Percentiles rank a stretch among this genome's conserved stretches.
phyloP scores from a whole-genome alignment of 345 rosid genomes.

The Eutrema heterophyllum region DNA sequence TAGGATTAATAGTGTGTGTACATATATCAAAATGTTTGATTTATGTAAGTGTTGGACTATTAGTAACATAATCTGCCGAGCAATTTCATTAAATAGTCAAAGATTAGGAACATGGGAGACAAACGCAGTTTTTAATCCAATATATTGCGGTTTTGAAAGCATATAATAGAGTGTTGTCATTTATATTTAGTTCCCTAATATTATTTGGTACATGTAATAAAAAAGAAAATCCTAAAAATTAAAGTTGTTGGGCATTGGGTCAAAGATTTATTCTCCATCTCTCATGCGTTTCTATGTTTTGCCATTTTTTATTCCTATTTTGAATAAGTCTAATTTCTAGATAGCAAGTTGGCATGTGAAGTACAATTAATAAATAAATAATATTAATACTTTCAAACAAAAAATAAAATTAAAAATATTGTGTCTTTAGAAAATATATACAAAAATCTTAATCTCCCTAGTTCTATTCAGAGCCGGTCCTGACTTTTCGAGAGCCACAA shows the following conservation, averaged over 20 bases:
- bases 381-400: neutral
- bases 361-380: neutral
- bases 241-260: slow-evolving; percentile 17
- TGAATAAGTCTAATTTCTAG: neutral
- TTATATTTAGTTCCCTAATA: neutral
- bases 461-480: neutral
- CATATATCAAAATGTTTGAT: neutral
- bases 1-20: neutral
- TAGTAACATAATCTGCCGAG: neutral
- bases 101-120: slow-evolving; percentile 29
- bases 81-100: neutral
- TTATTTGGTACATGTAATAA: neutral
- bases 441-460: neutral
- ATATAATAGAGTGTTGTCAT: slow-evolving; percentile 16
- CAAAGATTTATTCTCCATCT: slow-evolving; percentile 29
- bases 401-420: neutral
- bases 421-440: neutral
- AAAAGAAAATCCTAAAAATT: neutral
- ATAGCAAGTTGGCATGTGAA: slow-evolving; percentile 32
- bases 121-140: neutral
- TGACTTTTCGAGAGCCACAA: too few relatives aligned
- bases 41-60: slow-evolving; percentile 12
- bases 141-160: neutral
- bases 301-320: slow-evolving; percentile 3
- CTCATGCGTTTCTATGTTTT: slow-evolving; percentile 31